phyloP scores from a whole-genome alignment of 768 basidiomycete species.

The Boletus rubroflammeus region DNA sequence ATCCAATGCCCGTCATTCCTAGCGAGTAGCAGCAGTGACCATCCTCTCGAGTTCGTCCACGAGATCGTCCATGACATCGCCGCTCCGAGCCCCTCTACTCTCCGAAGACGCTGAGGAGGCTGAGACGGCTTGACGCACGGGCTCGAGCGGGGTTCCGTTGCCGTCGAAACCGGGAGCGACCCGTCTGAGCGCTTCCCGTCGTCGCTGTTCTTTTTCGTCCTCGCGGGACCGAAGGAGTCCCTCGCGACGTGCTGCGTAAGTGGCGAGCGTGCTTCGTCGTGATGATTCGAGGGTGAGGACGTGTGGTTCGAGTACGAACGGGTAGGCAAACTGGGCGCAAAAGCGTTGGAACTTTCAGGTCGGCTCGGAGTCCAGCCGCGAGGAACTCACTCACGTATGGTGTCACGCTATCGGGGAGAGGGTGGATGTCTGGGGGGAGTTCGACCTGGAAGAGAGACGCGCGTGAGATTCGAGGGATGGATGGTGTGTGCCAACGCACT shows the following conservation, averaged over 20 bases:
- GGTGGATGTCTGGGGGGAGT: conserved; percentile 89
- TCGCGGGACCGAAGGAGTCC: conserved; percentile 67
- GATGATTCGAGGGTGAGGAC: conserved; percentile 72
- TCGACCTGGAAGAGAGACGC: conserved; percentile 57
- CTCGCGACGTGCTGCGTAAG: conserved; percentile 64
- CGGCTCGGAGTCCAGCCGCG: background rate
- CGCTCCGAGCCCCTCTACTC: conserved; percentile 11
- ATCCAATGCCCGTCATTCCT: background rate
- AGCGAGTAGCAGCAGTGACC: conserved; percentile 27
- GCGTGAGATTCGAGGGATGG: background rate
- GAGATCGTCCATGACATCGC: conserved; percentile 75
- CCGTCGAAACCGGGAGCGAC: conserved; percentile 88
- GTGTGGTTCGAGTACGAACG: conserved; percentile 90
- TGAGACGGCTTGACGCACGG: conserved; percentile 6
- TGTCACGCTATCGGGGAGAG: conserved; percentile 84
- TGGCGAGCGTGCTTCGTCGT: conserved; percentile 61
- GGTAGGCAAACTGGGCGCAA: conserved; percentile 83
- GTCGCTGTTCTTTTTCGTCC: conserved; percentile 68
- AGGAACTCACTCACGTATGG: conserved; percentile 69
- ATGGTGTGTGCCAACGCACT: conserved; percentile 39
- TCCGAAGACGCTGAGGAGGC: no score
- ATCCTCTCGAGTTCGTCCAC: conserved; percentile 78
- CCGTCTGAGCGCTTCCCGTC: conserved; percentile 61
- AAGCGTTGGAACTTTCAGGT: background rate
- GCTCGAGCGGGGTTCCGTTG: conserved; percentile 46